phyloP scores from a whole-genome alignment of 148 eudicot species.

The Vaccinium corymbosum region DNA sequence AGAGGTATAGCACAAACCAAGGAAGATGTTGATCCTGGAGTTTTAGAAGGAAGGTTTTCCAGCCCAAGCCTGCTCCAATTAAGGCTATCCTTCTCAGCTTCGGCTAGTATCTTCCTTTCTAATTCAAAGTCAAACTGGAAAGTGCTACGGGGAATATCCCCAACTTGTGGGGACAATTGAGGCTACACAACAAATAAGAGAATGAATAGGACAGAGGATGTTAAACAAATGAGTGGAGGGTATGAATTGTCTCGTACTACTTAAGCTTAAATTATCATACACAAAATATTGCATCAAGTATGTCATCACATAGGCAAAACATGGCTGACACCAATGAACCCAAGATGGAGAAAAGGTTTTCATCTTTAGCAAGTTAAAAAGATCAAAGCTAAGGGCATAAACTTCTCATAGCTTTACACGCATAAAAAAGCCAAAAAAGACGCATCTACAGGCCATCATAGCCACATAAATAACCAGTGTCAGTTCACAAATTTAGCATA shows the following conservation, averaged over 20 bases:
- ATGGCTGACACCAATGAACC: too few relatives aligned
- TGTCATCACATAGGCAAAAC: not conserved
- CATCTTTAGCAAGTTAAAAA: not conserved
- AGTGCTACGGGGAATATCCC: constrained; percentile 81
- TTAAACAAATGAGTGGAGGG: not conserved
- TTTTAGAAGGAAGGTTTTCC: constrained; percentile 62
- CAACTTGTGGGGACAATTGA: constrained; percentile 66
- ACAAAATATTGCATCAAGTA: not conserved
- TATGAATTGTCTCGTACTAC: not conserved
- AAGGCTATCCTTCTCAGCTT: constrained; percentile 74
- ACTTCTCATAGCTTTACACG: not conserved
- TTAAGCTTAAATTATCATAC: not conserved
- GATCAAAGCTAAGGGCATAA: not conserved
- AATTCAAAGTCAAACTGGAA: constrained; percentile 84
- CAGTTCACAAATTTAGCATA: too few relatives aligned
- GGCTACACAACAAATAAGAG: constrained; percentile 47
- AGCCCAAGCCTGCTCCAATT: constrained; percentile 79
- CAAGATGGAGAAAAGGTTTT: not conserved
- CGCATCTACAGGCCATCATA: not conserved
- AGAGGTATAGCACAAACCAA: constrained; percentile 27
- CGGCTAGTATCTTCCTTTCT: constrained; percentile 78
- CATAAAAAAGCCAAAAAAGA: not conserved
- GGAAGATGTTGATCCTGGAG: constrained; percentile 45
- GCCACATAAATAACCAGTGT: not conserved
- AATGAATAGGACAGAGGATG: not conserved